phyloP scores from a whole-genome alignment of 2,329 filamentous ascomycete genomes.

The Alternaria novae-zelandiae region DNA sequence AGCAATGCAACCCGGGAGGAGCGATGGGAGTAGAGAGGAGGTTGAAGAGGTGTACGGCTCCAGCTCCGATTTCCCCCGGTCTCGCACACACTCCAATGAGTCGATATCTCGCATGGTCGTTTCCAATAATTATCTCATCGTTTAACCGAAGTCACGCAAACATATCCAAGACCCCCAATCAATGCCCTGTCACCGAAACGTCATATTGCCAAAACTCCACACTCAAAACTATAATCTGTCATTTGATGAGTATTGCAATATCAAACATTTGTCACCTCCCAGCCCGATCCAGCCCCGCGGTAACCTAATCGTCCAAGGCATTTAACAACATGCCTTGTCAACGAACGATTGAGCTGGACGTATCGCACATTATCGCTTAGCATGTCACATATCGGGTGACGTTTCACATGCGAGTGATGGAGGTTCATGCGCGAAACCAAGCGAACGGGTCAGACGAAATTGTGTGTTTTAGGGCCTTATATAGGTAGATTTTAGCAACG shows the following conservation, averaged over 20 bases:
- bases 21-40: not conserved
- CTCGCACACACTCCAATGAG: not conserved
- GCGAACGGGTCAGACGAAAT: not conserved
- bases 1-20: not conserved
- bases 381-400: not conserved
- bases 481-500: not conserved
- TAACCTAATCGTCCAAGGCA: not conserved
- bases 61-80: not conserved
- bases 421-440: not conserved
- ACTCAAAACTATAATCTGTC: not conserved
- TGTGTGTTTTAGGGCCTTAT: not conserved
- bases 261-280: not conserved
- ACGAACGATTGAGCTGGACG: not conserved
- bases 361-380: not conserved
- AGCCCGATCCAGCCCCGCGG: not conserved
- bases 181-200: not conserved
- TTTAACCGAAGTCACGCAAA: not conserved
- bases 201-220: not conserved
- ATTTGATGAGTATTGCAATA: not conserved
- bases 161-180: not conserved
- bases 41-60: not conserved
- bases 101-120: not conserved
- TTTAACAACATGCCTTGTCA: not conserved
- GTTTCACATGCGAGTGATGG: not conserved
- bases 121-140: not conserved